Percentiles rank a stretch among this genome's conserved stretches.
These are phyloP conservation scores for Phanerodontia chrysosporium DNA, from an alignment of 768 basidiomycete species.

Conservation along the genomic window DNA sequence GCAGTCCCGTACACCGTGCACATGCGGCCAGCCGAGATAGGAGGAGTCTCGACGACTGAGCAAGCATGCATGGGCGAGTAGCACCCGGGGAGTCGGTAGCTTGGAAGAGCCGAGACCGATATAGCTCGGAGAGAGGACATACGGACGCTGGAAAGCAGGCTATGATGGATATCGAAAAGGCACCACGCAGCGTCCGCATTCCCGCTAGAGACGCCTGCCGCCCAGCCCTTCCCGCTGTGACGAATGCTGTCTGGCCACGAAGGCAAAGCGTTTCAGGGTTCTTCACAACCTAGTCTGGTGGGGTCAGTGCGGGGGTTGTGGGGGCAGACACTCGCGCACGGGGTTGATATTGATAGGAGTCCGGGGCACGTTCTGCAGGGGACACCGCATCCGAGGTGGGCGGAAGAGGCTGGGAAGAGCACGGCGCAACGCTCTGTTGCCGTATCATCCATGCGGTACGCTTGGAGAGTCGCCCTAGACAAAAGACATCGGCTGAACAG, in stretches of 20 bases:
- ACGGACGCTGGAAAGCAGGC: neutral
- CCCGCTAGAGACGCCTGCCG: neutral
- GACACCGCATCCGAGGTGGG: neutral
- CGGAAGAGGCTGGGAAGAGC: neutral
- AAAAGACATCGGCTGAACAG: conserved; percentile 5
- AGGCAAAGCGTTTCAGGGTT: neutral
- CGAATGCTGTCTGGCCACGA: neutral
- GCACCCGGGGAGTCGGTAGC: neutral
- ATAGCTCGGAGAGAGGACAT: neutral
- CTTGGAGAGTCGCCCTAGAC: neutral
- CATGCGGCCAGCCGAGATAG: neutral
- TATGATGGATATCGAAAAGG: neutral
- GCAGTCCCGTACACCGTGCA: neutral
- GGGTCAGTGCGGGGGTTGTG: neutral
- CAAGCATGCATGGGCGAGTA: neutral
- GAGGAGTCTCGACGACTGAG: neutral
- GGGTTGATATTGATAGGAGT: neutral
- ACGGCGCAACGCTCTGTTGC: neutral
- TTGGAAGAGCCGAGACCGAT: neutral
- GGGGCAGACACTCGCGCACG: neutral
- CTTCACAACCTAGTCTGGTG: neutral
- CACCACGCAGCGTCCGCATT: neutral
- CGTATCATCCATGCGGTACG: conserved; percentile 4
- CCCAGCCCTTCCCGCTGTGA: neutral
- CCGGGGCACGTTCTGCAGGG: neutral